Base-by-base conservation (phyloP, 2,329 filamentous ascomycete genomes). In the Apiospora kogelbergensis region DNA sequence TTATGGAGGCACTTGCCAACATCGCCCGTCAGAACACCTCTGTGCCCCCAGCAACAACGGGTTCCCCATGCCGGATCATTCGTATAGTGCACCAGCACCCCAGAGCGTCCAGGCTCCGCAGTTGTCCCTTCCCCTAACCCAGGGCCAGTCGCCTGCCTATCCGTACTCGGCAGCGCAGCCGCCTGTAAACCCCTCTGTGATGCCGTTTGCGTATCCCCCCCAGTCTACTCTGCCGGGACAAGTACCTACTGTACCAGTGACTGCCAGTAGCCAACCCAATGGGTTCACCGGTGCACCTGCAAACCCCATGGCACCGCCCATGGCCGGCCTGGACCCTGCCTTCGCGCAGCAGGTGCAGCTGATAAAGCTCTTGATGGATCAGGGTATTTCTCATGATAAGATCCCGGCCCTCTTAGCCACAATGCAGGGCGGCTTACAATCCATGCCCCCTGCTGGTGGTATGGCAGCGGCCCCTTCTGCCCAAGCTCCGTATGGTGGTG, bases 1-100 rank as follows among this genome's bases (percentile, higher is more conserved):
- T 96, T 74, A 85, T 95, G 80, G 92, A 93, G 78, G 91, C 91
- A 60, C 86, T 96, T 72, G 92, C 93, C 72, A 93, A 93, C 76
- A 92, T 96, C 81, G 92, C 92, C 46, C 91, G 92, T 72, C 91
- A 93, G 79, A 94, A 90, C 78, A 88, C 85, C 45, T 82, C 83
- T 26, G 80, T 84, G 67, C 80, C 83, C 66, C 80, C 85, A 79
- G 76, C 76, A 82, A 76, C 75, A 77, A 79, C 66, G 77, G 73
- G 66, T 74, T 82, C 66, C 78, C 88, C 70, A 80, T 85, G 45
- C 81, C 84, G 63, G 81, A 86, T 67, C 73, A 80, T 70, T 75
- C 80, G 30, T 75, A 81, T 67, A 71, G 73, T 37, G 73, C 78
- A 41, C 72, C 75, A 41, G 46, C 74, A 46, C 53, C 72, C n/a